Base-by-base conservation (phyloP, 768 basidiomycete genomes). In the Strobilomyces dryophilus region DNA sequence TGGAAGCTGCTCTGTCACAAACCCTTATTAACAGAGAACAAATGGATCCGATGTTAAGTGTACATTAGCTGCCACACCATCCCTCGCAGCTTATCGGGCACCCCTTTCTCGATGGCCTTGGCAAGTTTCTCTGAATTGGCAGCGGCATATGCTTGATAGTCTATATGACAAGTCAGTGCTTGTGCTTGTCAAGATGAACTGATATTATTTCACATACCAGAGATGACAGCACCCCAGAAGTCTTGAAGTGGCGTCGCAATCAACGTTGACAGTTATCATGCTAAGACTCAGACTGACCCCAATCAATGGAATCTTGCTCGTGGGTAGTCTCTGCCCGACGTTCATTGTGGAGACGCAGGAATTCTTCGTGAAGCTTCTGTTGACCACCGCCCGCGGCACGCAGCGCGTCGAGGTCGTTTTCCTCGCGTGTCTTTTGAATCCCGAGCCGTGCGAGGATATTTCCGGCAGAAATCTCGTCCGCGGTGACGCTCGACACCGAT, bases 61-160 rank as follows among this genome's bases (percentile, higher is more conserved):
- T 74, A 90, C 93, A 95, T 97, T 67, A 95, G 78, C 67, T 97
- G 94, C 92, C 91, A 98, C 76, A 95, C 84, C 85, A 98, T 95
- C 45, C 93, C 93, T 47, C 93, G 82, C 44, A 95, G 72, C 2
- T 92, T 84, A 40, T 82, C 75, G 14, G 97, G 97, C 37, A 99
- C 92, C 4, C 97, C 97, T 55, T 77, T 79, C 59, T 97, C 93
- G 49, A 99, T 99, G 4, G 94, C 95, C 61, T 79, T 78, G 1
- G 92, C 92, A 24, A 99, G 74, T 54, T 86, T 79, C 56, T 89
- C 84, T 4, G 95, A 79, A 51, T 83, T 74, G 47, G 85, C 81
- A 14, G 89, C 73, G 6, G 97, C 97, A 52, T 94, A 95, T 5
- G 72, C 76, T 65, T 93, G 89, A 66, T 98, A 99, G 68, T 98